Percentiles rank a stretch among this genome's conserved stretches.
phyloP scores from a whole-genome alignment of 1,284 basidiomycete species.

The Cyathus pygmaeus region DNA sequence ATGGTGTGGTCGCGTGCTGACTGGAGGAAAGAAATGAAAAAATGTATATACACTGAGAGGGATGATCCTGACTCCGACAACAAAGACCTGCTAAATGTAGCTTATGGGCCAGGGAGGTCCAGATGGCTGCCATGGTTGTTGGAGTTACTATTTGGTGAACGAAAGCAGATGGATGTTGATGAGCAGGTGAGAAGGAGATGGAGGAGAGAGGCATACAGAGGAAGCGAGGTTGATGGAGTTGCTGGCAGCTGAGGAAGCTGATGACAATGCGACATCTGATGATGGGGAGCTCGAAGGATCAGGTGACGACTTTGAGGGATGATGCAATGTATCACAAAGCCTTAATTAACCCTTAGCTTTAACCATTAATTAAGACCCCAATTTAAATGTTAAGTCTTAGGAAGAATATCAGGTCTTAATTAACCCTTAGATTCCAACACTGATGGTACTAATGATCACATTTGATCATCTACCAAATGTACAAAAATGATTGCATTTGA shows the following conservation, averaged over 20 bases:
- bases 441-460: too few species aligned
- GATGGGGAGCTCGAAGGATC: conserved; percentile 12
- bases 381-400: too few species aligned
- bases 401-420: too few species aligned
- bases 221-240: conserved; percentile 23
- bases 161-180: conserved; percentile 11
- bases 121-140: conserved; percentile 15
- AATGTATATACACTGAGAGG: conserved; percentile 6
- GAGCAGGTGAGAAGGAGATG: conserved; percentile 3
- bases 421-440: too few species aligned
- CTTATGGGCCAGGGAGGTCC: conserved; percentile 9
- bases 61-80: not conserved
- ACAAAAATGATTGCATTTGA: too few species aligned
- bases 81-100: conserved; percentile 2
- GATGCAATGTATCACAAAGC: not conserved
- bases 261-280: conserved; percentile 16
- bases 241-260: conserved; percentile 22
- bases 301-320: not conserved
- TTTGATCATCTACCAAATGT: too few species aligned
- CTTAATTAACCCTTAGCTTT: too few species aligned
- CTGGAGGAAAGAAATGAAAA: conserved; percentile 19
- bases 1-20: conserved; percentile 12
- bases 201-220: conserved; percentile 9
- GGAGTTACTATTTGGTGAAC: conserved; percentile 12
- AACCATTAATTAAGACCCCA: too few species aligned